A percentile compares a stretch with the other conserved stretches of the same genome.
phyloP scores from a whole-genome alignment of 768 basidiomycete species.

The Tricholoma sp. region DNA sequence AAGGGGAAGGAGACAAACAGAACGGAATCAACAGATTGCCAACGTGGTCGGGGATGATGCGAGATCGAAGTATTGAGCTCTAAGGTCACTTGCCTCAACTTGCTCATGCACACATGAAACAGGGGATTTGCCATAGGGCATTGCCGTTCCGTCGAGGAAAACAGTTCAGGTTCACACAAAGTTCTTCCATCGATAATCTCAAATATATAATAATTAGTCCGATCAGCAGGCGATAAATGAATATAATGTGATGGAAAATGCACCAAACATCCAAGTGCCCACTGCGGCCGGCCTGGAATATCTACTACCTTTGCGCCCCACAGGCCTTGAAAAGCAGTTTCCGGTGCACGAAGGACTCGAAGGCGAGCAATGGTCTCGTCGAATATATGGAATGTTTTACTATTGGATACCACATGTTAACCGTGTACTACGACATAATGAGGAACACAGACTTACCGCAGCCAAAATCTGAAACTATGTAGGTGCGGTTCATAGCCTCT shows the following conservation, averaged over 20 bases:
- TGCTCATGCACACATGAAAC: too few species aligned
- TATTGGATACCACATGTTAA: not conserved
- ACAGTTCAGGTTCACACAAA: too few species aligned
- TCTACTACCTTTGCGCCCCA: slow-evolving; percentile 26
- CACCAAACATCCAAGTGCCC: slow-evolving; percentile 23
- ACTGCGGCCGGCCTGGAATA: too few species aligned
- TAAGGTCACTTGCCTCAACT: too few species aligned
- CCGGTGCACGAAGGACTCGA: slow-evolving; percentile 24
- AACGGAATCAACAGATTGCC: too few species aligned
- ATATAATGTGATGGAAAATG: too few species aligned
- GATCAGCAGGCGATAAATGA: too few species aligned
- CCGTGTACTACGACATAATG: not conserved
- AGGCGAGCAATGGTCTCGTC: slow-evolving; percentile 18
- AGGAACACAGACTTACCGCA: slow-evolving; percentile 11
- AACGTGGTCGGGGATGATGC: not conserved
- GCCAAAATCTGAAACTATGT: slow-evolving; percentile 23
- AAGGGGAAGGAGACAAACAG: not conserved
- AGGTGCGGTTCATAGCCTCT: slow-evolving; percentile 18
- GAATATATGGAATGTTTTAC: slow-evolving; percentile 11
- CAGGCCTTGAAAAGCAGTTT: slow-evolving; percentile 20
- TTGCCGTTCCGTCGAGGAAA: too few species aligned
- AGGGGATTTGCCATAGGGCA: too few species aligned
- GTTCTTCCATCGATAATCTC: too few species aligned
- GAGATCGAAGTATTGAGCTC: too few species aligned
- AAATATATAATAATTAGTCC: too few species aligned